Base-by-base conservation (phyloP, 1,139 yeast genomes). In the Spencermartinsiella ligniputridi region DNA sequence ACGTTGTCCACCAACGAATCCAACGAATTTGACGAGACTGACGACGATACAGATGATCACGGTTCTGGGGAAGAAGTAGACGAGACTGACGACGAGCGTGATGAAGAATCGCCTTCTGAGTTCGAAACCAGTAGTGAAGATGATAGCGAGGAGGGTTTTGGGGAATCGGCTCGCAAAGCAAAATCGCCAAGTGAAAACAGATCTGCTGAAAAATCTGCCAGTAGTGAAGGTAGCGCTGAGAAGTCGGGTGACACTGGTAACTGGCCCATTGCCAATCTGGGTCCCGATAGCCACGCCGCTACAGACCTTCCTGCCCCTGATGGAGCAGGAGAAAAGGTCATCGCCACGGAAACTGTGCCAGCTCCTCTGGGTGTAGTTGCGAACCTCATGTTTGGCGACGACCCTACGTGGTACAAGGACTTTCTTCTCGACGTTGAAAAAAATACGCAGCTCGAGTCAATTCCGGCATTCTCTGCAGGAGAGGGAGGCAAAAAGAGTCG, bases 281-380 rank as follows among this genome's bases (percentile, higher is more conserved):
- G 87, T 0, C 85, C 88, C 1, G 62, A 64, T 4, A 68, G 73
- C 1, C 90, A 83, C 57, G 64, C 70, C 0, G 75, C 83, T 8
- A 79, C 88, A 0, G 62, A 64, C 2, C 60, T 70, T 19, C 74
- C 69, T 1, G 69, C 69, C 4, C 74, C 78, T 45, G 78, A 74
- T 27, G 62, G 78, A 2, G 75, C 72, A 33, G 67, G 64, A 18
- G 96, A 90, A 49, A 78, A 79, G 2, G 71, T 79, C 39, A 73
- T 90, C 39, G 63, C 74, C 8, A 84, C 83, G 25, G 88, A 81
- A 32, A 67, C 69, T 0, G 62, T 86, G 37, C 65, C 71, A 41
- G 96, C 90, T 0, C 97, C 98, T 0, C 57, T 89, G 19, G 97
- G 97, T 1, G 86, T 81, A 0, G 78, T 88, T 0, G 89, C 70